Evolutionary conservation across 129 eudicot species (phyloP).

Genomic region (Smallanthus sonchifolius): DNA sequence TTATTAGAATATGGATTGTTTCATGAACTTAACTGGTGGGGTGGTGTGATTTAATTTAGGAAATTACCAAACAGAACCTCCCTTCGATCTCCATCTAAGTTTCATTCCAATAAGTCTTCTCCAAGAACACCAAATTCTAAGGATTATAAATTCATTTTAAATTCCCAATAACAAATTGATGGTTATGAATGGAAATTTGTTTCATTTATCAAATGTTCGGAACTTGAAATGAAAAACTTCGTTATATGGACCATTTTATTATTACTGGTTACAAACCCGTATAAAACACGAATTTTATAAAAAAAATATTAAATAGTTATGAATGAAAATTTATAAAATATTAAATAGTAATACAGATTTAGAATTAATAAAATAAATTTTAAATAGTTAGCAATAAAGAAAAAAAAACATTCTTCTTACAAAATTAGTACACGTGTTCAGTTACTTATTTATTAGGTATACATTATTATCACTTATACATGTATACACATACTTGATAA

Average conservation of each 20-base stretch:
- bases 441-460: too few relatives aligned
- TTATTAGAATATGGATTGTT: too few relatives aligned
- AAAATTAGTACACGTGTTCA: too few relatives aligned
- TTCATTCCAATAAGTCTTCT: constrained; percentile 16
- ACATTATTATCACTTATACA: too few relatives aligned
- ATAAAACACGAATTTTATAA: too few relatives aligned
- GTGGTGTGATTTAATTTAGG: neutral
- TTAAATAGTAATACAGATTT: too few relatives aligned
- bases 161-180: neutral
- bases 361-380: too few relatives aligned
- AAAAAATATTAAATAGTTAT: too few relatives aligned
- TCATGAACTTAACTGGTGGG: neutral
- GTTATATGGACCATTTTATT: neutral
- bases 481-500: neutral
- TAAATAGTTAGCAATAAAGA: too few relatives aligned
- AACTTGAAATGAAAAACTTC: neutral
- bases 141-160: constrained; percentile 14
- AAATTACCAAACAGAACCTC: constrained; percentile 9
- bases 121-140: constrained; percentile 23
- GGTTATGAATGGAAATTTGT: constrained; percentile 1
- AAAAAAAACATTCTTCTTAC: too few relatives aligned
- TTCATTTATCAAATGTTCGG: neutral
- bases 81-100: neutral
- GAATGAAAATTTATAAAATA: too few relatives aligned
- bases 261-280: too few relatives aligned